phyloP scores from a whole-genome alignment of 2,329 filamentous ascomycete genomes.

The Cytospora piceicola region DNA sequence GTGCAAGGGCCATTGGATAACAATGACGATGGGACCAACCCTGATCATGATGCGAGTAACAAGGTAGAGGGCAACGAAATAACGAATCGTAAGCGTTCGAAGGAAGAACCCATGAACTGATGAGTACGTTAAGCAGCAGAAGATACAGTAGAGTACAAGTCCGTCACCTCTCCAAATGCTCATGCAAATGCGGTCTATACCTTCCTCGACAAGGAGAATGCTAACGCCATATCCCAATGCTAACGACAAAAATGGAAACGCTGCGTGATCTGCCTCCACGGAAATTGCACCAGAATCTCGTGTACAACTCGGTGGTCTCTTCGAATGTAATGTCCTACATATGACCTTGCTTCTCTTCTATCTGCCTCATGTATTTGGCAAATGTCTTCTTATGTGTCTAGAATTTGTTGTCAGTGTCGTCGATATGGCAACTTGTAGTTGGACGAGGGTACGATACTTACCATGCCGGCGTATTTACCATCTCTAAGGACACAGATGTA shows the following conservation, averaged over 20 bases:
- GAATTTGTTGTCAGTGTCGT: slow-evolving; percentile 28
- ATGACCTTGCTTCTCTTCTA: slow-evolving; percentile 59
- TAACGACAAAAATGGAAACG: neutral
- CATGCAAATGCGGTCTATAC: neutral
- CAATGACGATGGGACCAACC: slow-evolving; percentile 41
- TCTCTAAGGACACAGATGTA: slow-evolving; percentile 89
- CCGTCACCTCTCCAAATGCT: neutral
- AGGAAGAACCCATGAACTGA: neutral
- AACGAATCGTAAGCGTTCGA: slow-evolving; percentile 30
- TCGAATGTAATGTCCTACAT: neutral
- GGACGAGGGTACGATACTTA: slow-evolving; percentile 51
- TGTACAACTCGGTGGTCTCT: neutral
- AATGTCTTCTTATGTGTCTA: slow-evolving; percentile 95
- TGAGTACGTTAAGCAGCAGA: neutral
- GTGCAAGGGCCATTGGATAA: slow-evolving; percentile 44
- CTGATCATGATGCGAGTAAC: slow-evolving; percentile 38
- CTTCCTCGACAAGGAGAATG: neutral
- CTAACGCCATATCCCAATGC: slow-evolving; percentile 2
- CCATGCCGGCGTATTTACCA: slow-evolving; percentile 86
- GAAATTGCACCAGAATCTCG: neutral
- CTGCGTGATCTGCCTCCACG: neutral
- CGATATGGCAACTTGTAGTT: neutral
- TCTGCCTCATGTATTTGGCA: slow-evolving; percentile 88
- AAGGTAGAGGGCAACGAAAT: slow-evolving; percentile 29
- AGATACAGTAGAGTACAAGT: neutral